A percentile compares a stretch with the other conserved stretches of the same genome.
phyloP scores from a whole-genome alignment of 2,329 filamentous ascomycete species.

The Bisporella sp. region DNA sequence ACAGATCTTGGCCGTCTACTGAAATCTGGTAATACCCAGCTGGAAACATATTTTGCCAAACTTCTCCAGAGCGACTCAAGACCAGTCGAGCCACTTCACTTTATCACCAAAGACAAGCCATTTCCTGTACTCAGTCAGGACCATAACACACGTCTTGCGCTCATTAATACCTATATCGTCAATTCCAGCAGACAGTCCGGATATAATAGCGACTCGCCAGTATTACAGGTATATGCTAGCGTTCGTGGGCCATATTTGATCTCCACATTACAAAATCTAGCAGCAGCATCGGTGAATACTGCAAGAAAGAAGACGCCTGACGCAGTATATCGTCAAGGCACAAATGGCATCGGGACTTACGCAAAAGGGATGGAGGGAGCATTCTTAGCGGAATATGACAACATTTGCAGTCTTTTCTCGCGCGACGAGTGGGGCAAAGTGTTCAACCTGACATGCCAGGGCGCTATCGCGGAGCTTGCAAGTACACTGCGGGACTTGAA shows the following conservation, averaged over 20 bases:
- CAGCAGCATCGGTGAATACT: conserved; percentile 78
- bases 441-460: conserved; percentile 71
- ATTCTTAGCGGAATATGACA: conserved; percentile 83
- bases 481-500: conserved; percentile 86
- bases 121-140: conserved; percentile 79
- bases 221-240: conserved; percentile 79
- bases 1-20: conserved; percentile 72
- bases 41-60: conserved; percentile 79
- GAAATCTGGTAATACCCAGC: conserved; percentile 70
- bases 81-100: conserved; percentile 83
- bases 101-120: conserved; percentile 78
- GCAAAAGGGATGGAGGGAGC: conserved; percentile 81
- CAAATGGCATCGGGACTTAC: conserved; percentile 87
- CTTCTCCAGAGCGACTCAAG: conserved; percentile 72
- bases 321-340: conserved; percentile 79
- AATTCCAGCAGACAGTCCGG: conserved; percentile 46
- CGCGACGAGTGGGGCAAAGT: conserved; percentile 78
- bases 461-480: conserved; percentile 72
- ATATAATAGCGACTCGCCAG: conserved; percentile 54
- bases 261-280: conserved; percentile 74
- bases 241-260: conserved; percentile 83
- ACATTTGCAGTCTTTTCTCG: conserved; percentile 79
- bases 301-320: conserved; percentile 72
- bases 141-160: conserved; percentile 64
- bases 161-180: conserved; percentile 73